Conservation (phyloP, 805 yeast genomes). For the Saccharomycopsis sp. region DNA sequence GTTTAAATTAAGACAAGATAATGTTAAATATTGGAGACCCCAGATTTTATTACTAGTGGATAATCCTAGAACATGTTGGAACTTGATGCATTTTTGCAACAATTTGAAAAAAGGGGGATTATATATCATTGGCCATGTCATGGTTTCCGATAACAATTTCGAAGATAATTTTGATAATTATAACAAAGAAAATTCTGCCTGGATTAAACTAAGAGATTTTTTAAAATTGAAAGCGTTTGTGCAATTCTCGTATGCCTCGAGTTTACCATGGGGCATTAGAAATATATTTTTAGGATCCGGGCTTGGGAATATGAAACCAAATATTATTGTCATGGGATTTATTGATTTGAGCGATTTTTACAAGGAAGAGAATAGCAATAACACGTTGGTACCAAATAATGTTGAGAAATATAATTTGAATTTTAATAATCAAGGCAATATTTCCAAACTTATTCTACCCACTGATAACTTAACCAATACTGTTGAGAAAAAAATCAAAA, state of each 20-base stretch:
- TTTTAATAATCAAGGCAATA: slow-evolving; percentile 16
- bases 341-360: slow-evolving; percentile 45
- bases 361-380: not conserved
- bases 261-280: slow-evolving; percentile 89
- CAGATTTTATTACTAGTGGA: slow-evolving; percentile 83
- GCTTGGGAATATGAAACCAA: slow-evolving; percentile 97
- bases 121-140: slow-evolving; percentile 86
- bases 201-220: slow-evolving; percentile 75
- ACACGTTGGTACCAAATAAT: slow-evolving; percentile 4
- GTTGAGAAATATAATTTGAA: slow-evolving; percentile 11
- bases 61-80: slow-evolving; percentile 89
- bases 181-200: slow-evolving; percentile 62
- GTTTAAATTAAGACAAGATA: slow-evolving; percentile 74
- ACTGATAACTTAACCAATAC: slow-evolving; percentile 69
- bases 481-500: slow-evolving; percentile 51
- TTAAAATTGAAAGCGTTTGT: slow-evolving; percentile 85
- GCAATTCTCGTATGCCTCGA: slow-evolving; percentile 81
- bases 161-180: slow-evolving; percentile 60
- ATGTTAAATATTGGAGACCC: slow-evolving; percentile 98
- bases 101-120: slow-evolving; percentile 93
- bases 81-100: slow-evolving; percentile 83
- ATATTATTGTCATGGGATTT: slow-evolving; percentile 86
- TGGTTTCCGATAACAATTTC: slow-evolving; percentile 49
- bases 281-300: slow-evolving; percentile 91
- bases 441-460: slow-evolving; percentile 34